Percentiles rank a stretch among this genome's conserved stretches.
Evolutionary conservation across 352 stramenopile genomes (phyloP).

Genomic region (Aphanomyces euteiches): DNA sequence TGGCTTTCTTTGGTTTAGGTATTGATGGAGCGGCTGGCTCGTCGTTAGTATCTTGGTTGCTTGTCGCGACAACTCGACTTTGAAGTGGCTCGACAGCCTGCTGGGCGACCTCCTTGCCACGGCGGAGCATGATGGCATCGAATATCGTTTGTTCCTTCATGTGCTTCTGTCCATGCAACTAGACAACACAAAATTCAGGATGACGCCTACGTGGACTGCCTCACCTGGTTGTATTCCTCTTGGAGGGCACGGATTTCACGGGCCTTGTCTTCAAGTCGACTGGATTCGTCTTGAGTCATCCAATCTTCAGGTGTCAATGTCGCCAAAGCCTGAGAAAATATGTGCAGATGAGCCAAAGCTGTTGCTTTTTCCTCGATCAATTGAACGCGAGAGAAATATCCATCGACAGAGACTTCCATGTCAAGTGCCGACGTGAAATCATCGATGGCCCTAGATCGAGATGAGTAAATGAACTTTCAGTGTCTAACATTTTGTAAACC

Average conservation of each 20-base stretch:
- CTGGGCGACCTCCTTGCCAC: not conserved
- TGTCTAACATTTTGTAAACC: too few species aligned
- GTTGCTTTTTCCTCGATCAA: not conserved
- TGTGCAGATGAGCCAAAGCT: not conserved
- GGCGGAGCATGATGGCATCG: not conserved
- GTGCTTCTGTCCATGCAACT: not conserved
- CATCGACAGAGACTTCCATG: not conserved
- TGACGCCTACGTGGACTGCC: too few species aligned
- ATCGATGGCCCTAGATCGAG: not conserved
- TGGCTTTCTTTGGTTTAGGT: not conserved
- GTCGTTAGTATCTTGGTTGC: slow-evolving; percentile 12
- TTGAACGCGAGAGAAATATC: not conserved
- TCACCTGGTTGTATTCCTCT: too few species aligned
- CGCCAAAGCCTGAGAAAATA: not conserved
- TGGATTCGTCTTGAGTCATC: not conserved
- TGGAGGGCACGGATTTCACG: too few species aligned
- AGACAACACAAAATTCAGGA: too few species aligned
- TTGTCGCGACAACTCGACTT: not conserved
- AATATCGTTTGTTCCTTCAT: slow-evolving; percentile 3
- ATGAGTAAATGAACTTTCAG: not conserved
- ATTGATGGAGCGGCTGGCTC: not conserved
- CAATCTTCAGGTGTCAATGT: not conserved
- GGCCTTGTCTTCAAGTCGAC: too few species aligned
- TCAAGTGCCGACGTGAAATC: slow-evolving; percentile 1
- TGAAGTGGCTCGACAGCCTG: too few species aligned